Base-by-base conservation (phyloP, 805 yeast genomes). In the Yarrowia bubula region DNA sequence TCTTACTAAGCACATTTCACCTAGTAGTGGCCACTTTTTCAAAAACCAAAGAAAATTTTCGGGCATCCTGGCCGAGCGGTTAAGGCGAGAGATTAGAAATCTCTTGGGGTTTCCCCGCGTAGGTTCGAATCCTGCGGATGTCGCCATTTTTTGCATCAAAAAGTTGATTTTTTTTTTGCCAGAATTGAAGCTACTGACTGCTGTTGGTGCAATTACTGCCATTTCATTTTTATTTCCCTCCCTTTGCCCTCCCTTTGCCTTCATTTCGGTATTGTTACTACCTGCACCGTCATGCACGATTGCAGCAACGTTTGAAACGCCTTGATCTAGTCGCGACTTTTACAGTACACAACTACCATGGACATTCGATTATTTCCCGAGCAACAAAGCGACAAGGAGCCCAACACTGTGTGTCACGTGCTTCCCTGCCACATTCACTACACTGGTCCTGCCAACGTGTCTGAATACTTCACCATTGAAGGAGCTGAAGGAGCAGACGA, bases 371-470 rank as follows among this genome's bases (percentile, higher is more conserved):
- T 58, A 43, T 43, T 43, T 14, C 50, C 51, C 35, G 51, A 44
- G 35, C 50, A 58, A 10, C 50, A 58, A 13, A 58, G 43, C 33
- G 33, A 43, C 42, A 58, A 58, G 35, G 14, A 14, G 18, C 41
- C 51, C 14, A 43, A 43, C 64, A 67, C 69, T 7, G 65, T 53
- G 5, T 66, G 71, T 48, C 73, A 71, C 61, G 68, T 71, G 10
- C 35, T 71, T 42, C 74, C 74, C 2, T 71, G 74, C 35, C 71
- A 70, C 35, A 70, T 71, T 14, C 68, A 70, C 31, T 66, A 71
- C 61, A 65, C 67, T 9, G 73, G 74, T 11, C 66, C 67, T 3
- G 71, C 72, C 17, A 67, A 67, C n/a, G 74, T 70, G 18, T 33
- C 63, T 11, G 60, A 65, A 42, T 70, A 70, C 55, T 70, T 71